Base-by-base conservation (phyloP, 2,329 filamentous ascomycete genomes). In the Botrytis deweyae region DNA sequence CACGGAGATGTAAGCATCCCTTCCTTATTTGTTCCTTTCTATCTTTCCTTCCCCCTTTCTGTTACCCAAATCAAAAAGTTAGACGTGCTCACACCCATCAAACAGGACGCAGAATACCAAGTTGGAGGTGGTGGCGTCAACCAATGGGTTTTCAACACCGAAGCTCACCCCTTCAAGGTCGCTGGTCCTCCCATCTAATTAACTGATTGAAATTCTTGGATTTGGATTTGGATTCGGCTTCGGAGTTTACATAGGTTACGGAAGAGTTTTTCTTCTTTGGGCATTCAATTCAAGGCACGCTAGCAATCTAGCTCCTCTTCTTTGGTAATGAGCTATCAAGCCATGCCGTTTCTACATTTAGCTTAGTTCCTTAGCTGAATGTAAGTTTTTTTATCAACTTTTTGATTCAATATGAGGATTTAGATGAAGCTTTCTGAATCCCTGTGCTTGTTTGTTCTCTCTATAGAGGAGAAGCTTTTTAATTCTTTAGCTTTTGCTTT, bases 61-160 rank as follows among this genome's bases (percentile, higher is more conserved):
- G 22, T 58, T 18, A 4, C 38, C 36, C n/a, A 10, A 55, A 0
- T 4, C 3, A 6, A 14, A 29, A 16, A 40, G 22, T 29, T 29
- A 36, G 68, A 46, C 22, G 2, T 49, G 42, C 78, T 76, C 75
- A 77, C 16, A 72, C 74, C 38, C 52, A 33, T 33, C 25, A 36
- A 63, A 59, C 69, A 81, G 80, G 80, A 81, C 70, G 76, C 77
- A 33, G 84, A 85, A 70, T 90, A 86, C 84, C 88, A 90, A 79
- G 84, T 89, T 20, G 82, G 85, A 38, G 80, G 81, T 66, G 83
- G 85, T n/a, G 83, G 83, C 10, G 81, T 81, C 67, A 89, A 91
- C 76, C 79, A 82, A 44, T 91, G 85, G 79, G 89, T 91, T 16
- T 90, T 87, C 78, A 91, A 91, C 78, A 91, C 89, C 0, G 89